Evolutionary conservation across 1,284 basidiomycete genomes (phyloP).

Genomic region (Trametes pubescens): DNA sequence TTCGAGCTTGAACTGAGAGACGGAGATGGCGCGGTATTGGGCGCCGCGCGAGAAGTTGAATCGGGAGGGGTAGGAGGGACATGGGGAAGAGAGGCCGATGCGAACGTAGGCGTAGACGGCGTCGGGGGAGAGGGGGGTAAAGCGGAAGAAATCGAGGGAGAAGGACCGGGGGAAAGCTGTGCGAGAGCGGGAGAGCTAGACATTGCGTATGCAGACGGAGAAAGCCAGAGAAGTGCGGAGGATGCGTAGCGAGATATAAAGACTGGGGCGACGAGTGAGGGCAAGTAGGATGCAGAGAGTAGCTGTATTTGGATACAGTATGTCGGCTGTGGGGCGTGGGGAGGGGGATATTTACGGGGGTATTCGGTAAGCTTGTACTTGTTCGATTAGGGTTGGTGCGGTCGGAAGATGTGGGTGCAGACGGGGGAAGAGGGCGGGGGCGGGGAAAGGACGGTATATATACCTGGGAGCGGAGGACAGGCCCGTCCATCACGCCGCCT

Average conservation of each 20-base stretch:
- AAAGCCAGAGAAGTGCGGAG: constrained; percentile 1
- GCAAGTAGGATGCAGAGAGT: constrained; percentile 35
- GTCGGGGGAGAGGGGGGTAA: constrained; percentile 25
- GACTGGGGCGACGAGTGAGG: constrained; percentile 11
- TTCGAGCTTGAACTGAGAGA: constrained; percentile 12
- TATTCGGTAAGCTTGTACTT: constrained; percentile 22
- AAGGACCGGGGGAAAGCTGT: constrained; percentile 28
- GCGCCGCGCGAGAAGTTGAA: constrained; percentile 24
- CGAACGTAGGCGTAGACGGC: constrained; percentile 27
- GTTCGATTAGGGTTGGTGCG: constrained; percentile 23
- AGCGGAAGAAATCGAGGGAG: constrained; percentile 29
- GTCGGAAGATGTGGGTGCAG: constrained; percentile 23
- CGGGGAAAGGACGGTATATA: constrained; percentile 31
- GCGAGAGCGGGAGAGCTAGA: constrained; percentile 28
- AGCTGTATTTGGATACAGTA: constrained; percentile 29
- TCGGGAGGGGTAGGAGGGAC: constrained; percentile 33
- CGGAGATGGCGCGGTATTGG: constrained; percentile 16
- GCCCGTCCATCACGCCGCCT: constrained; percentile 34
- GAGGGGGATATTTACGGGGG: constrained; percentile 22
- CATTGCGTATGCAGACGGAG: constrained; percentile 19
- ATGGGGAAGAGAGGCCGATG: constrained; percentile 12
- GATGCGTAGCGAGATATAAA: constrained; percentile 3
- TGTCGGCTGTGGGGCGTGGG: constrained; percentile 6
- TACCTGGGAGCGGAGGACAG: constrained; percentile 28
- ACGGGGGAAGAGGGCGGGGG: constrained; percentile 28